Percentiles rank a stretch among this genome's conserved stretches.
Evolutionary conservation across 2,329 filamentous ascomycete species (phyloP).

Genomic region (Cordyceps fumosorosea): DNA sequence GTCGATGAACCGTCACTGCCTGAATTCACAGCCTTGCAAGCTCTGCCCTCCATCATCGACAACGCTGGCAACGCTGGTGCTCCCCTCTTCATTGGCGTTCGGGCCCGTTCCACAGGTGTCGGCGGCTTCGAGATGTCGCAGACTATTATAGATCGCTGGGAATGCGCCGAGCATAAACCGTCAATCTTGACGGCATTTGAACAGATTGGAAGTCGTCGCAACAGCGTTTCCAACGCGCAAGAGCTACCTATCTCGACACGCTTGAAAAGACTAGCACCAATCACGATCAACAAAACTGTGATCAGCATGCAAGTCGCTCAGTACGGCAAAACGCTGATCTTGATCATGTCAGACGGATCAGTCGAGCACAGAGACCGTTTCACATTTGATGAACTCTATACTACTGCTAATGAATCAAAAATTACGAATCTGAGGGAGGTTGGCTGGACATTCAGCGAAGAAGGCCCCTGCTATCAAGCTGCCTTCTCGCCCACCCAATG

Average conservation of each 20-base stretch:
- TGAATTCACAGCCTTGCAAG: conserved; percentile 66
- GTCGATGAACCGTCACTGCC: conserved; percentile 47
- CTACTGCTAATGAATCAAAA: conserved; percentile 55
- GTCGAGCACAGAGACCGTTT: conserved; percentile 73
- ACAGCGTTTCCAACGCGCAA: conserved; percentile 32
- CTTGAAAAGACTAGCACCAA: conserved; percentile 60
- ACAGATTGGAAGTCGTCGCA: conserved; percentile 60
- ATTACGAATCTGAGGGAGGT: conserved; percentile 68
- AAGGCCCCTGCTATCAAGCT: conserved; percentile 57
- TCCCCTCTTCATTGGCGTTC: conserved; percentile 65
- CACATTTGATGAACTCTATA: conserved; percentile 62
- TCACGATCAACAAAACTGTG: conserved; percentile 64
- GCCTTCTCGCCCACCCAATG: conserved; percentile 54
- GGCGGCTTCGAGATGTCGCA: conserved; percentile 56
- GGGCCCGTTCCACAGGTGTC: conserved; percentile 52
- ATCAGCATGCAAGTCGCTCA: conserved; percentile 62
- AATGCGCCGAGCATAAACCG: conserved; percentile 62
- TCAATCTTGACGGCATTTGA: conserved; percentile 70
- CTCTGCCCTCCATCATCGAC: conserved; percentile 62
- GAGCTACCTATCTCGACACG: conserved; percentile 28
- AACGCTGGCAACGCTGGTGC: conserved; percentile 47
- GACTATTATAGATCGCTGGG: conserved; percentile 79
- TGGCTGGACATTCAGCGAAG: conserved; percentile 65
- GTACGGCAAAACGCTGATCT: conserved; percentile 63
- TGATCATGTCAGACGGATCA: conserved; percentile 73